phyloP scores from a whole-genome alignment of 106 monocot species.

The Allium sativum region DNA sequence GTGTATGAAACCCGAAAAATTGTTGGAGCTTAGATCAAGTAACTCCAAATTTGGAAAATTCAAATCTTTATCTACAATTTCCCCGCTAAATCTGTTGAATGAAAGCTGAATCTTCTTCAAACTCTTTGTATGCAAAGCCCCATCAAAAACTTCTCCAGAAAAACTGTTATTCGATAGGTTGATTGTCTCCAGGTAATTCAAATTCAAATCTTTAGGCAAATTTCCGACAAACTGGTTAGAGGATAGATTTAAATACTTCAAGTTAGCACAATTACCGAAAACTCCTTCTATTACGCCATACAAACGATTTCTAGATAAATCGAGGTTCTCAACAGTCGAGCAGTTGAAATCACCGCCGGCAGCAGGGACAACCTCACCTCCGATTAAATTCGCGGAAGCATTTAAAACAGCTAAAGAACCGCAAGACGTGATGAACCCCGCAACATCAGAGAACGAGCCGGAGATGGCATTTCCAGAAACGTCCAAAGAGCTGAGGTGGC shows the following conservation, averaged over 20 bases:
- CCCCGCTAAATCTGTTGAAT: constrained; percentile 45
- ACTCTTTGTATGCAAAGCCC: constrained; percentile 3
- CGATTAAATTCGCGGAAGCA: constrained; percentile 14
- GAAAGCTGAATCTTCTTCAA: constrained; percentile 28
- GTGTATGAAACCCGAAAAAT: constrained; percentile 44
- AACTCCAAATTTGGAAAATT: constrained; percentile 33
- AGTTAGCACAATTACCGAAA: constrained; percentile 18
- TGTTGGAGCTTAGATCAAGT: constrained; percentile 65
- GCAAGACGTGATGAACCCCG: constrained; percentile 10
- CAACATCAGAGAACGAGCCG: constrained; percentile 34
- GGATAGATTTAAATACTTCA: constrained; percentile 40
- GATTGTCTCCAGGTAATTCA: constrained; percentile 23
- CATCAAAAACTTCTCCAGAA: constrained; percentile 43
- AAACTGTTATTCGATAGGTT: constrained; percentile 59
- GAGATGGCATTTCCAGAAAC: constrained; percentile 31
- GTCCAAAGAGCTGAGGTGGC: constrained; percentile 37
- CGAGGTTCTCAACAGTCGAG: constrained; percentile 29
- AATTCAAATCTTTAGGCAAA: constrained; percentile 35
- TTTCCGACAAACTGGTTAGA: constrained; percentile 57
- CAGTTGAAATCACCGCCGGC: constrained; percentile 4
- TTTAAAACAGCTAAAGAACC: constrained; percentile 11
- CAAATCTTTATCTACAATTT: constrained; percentile 20
- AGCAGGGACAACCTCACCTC: background rate
- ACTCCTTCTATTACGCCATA: constrained; percentile 22
- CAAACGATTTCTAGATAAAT: constrained; percentile 58